A percentile compares a stretch with the other conserved stretches of the same genome.
phyloP scores from a whole-genome alignment of 176 grass and related monocot species.

The Musa schizocarpa region DNA sequence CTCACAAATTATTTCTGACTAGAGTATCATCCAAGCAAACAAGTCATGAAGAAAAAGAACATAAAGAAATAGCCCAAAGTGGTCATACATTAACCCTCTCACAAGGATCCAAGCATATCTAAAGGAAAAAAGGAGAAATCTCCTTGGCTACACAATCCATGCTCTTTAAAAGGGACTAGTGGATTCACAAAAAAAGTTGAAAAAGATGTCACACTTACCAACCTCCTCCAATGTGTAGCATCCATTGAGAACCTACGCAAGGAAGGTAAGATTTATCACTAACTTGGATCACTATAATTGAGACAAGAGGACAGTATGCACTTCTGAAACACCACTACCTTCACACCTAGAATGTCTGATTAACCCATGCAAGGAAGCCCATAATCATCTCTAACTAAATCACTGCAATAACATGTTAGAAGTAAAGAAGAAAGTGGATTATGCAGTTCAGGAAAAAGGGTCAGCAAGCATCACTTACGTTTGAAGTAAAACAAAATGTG shows the following conservation, averaged over 20 bases:
- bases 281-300: neutral
- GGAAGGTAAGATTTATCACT: neutral
- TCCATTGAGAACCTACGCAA: neutral
- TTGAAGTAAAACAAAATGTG: too few species aligned
- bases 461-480: too few species aligned
- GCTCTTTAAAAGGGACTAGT: too few species aligned
- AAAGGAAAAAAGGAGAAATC: neutral
- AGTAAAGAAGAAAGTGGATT: neutral
- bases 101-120: neutral
- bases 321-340: too few species aligned
- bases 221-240: neutral
- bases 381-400: neutral
- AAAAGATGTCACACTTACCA: neutral
- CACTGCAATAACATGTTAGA: neutral
- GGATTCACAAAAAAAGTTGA: neutral
- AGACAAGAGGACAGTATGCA: too few species aligned
- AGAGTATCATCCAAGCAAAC: too few species aligned
- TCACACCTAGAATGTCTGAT: neutral
- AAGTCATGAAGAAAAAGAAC: too few species aligned
- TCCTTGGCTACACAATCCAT: neutral
- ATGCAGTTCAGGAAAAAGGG: neutral
- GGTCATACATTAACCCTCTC: neutral
- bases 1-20: too few species aligned
- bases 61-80: neutral
- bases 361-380: neutral